A percentile compares a stretch with the other conserved stretches of the same genome.
Evolutionary conservation across 176 grass and related monocot genomes (phyloP).

Genomic region (Phyllostachys edulis): DNA sequence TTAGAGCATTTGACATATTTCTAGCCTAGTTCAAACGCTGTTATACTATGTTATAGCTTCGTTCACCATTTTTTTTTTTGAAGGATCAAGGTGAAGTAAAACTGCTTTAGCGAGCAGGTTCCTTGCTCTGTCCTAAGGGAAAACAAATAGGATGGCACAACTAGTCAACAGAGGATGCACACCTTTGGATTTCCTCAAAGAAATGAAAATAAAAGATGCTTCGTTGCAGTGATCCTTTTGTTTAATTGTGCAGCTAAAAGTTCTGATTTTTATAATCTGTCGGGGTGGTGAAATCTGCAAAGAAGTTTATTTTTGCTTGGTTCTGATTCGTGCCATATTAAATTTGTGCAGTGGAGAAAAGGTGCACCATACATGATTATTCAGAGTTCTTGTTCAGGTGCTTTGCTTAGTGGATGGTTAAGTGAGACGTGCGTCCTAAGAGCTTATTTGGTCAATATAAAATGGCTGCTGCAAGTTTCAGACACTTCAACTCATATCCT

Average conservation of each 20-base stretch:
- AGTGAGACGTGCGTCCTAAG: constrained; percentile 5
- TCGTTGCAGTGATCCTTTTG: neutral
- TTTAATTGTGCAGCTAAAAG: neutral
- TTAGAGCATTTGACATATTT: neutral
- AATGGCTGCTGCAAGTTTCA: neutral
- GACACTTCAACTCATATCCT: neutral
- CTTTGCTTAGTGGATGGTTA: neutral
- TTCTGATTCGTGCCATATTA: neutral
- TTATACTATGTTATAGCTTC: neutral
- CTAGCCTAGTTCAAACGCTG: neutral
- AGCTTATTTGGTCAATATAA: neutral
- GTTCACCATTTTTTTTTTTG: neutral
- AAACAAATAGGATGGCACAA: neutral
- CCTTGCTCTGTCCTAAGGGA: neutral
- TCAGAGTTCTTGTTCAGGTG: neutral
- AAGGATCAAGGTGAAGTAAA: neutral
- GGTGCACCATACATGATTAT: constrained; percentile 12
- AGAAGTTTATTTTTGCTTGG: neutral
- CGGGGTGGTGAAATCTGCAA: neutral
- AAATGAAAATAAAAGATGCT: neutral
- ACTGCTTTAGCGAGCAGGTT: neutral
- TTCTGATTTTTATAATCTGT: neutral
- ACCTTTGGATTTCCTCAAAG: neutral
- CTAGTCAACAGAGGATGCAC: neutral
- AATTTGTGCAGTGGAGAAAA: neutral